Conservation (phyloP, 345 rosid species). For the Linum lewisii region DNA sequence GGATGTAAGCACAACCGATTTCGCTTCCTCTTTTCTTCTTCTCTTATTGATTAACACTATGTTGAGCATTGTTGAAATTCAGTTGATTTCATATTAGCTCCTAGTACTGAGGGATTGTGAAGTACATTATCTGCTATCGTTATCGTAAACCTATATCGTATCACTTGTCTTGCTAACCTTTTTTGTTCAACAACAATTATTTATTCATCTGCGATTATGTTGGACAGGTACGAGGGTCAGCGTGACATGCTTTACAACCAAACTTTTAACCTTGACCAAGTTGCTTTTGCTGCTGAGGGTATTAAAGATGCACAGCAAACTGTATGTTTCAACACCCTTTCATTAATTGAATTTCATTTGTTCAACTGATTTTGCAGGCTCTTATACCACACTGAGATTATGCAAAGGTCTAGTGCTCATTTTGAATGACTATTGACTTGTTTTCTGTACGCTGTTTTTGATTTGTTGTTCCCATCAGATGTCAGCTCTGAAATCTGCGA, state of each 20-base stretch:
- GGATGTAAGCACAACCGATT: slow-evolving; percentile 34
- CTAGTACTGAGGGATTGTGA: no score
- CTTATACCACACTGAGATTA: neutral
- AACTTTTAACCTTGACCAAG: slow-evolving; percentile 99
- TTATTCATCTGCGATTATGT: neutral
- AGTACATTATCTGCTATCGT: neutral
- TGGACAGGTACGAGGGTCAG: slow-evolving; percentile 88
- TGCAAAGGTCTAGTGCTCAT: neutral
- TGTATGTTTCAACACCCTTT: slow-evolving; percentile 31
- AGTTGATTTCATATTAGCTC: neutral
- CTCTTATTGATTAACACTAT: neutral
- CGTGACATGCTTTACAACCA: slow-evolving; percentile 96
- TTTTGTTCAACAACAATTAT: slow-evolving; percentile 1
- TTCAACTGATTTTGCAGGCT: neutral
- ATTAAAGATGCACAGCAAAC: slow-evolving; percentile 98
- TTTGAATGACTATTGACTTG: neutral
- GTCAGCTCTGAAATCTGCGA: slow-evolving; percentile 88
- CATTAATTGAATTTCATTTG: neutral
- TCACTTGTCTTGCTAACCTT: neutral
- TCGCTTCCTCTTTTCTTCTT: neutral
- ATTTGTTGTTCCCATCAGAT: slow-evolving; percentile 36
- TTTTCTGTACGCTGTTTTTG: neutral
- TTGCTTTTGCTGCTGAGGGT: slow-evolving; percentile 97
- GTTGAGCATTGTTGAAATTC: neutral
- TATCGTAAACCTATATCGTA: neutral